Base-by-base conservation (phyloP, 1,284 basidiomycete genomes). In the Erythrobasidium hasegawianum region DNA sequence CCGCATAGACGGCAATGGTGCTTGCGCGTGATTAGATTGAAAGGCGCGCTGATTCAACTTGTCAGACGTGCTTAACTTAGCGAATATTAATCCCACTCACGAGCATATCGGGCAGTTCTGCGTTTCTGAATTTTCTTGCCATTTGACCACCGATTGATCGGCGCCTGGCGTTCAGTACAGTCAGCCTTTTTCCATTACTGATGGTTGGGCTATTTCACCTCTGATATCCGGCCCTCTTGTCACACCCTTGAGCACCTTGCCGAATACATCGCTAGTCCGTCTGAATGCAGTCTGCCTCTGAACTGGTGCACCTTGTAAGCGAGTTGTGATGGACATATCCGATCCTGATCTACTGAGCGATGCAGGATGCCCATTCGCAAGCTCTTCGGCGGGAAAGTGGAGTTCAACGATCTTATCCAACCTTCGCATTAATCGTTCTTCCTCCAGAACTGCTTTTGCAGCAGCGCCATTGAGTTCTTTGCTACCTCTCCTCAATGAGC, bases 1-100 rank as follows among this genome's bases (percentile, higher is more conserved):
- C 95, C 95, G 72, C 95, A 98, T 5, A 97, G 80, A 9, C 96
- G 86, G 77, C 95, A 98, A 76, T 98, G 95, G 73, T 98, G 95
- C 78, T 96, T 96, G 16, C 95, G 86, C 68, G 92, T 95, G 0
- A 90, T 89, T 1, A 98, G 79, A 0, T 89, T 86, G 76, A 98
- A 98, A 0, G 86, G 83, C 0, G 89, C 83, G 38, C 87, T 88
- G 14, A 8, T 24, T 68, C 4, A 8, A 16, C 33, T 2, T 5
- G 4, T 33, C 0, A n/a, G n/a, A n/a, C n/a, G n/a, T n/a, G n/a
- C n/a, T n/a, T n/a, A n/a, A n/a, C n/a, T n/a, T n/a, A n/a, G n/a
- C n/a, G n/a, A n/a, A n/a, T n/a, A n/a, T n/a, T n/a, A n/a, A n/a
- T n/a, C 33, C 40, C 14, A 82, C 88, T 76, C 76, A 90, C 90